Percentiles rank a stretch among this genome's conserved stretches.
Conservation (phyloP, 2,329 filamentous ascomycete genomes). For the Calonectria multiphialidica region DNA sequence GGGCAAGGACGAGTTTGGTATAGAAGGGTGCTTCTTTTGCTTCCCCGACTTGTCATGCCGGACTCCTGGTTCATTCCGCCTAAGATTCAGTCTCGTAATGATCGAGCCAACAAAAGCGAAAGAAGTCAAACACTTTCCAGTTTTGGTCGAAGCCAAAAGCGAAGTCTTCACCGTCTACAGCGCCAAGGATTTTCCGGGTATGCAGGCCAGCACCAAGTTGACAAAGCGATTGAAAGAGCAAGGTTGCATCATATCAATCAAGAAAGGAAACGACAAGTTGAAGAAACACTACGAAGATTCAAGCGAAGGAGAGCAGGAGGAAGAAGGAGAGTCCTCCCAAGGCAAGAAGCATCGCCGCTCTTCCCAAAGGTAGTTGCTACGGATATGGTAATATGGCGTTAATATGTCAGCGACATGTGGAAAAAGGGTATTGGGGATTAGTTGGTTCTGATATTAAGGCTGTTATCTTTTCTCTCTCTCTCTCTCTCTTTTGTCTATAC, state of each 20-base stretch:
- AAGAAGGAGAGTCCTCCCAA: conserved; percentile 31
- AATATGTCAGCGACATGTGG: conserved; percentile 25
- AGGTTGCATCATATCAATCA: conserved; percentile 86
- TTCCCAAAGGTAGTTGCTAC: conserved; percentile 25
- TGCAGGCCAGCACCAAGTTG: conserved; percentile 81
- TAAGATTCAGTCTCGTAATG: conserved; percentile 80
- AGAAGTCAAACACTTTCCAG: conserved; percentile 57
- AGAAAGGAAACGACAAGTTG: conserved; percentile 82
- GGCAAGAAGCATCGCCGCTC: conserved; percentile 40
- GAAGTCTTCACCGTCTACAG: conserved; percentile 85
- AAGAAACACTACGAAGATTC: conserved; percentile 57
- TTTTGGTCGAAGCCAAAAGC: conserved; percentile 68
- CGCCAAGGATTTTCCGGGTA: conserved; percentile 88
- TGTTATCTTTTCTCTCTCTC: background rate
- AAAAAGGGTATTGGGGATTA: conserved; percentile 17
- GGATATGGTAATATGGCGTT: conserved; percentile 30
- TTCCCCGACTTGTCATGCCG: conserved; percentile 87
- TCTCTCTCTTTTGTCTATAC: background rate
- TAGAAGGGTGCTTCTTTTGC: conserved; percentile 86
- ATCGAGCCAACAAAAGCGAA: conserved; percentile 73
- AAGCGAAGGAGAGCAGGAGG: conserved; percentile 58
- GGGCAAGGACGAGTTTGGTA: conserved; percentile 78
- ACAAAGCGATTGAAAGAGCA: conserved; percentile 82
- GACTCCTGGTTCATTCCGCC: conserved; percentile 79
- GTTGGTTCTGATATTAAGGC: background rate